Evolutionary conservation across 164 flowering plant species (phyloP).

Genomic region (Magnolia sinica): DNA sequence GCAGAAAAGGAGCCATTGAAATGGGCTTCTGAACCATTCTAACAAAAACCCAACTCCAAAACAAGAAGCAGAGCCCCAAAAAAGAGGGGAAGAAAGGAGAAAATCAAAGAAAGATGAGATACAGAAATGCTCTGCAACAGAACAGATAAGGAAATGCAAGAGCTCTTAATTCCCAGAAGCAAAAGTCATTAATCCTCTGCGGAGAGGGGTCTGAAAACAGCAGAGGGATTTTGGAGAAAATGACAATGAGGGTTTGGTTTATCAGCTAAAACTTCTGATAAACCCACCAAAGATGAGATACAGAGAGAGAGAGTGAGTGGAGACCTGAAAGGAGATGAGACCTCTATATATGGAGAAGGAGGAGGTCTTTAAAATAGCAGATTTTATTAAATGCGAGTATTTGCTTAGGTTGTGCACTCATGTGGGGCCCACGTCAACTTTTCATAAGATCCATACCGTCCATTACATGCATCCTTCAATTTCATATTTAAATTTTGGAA

Average conservation of each 20-base stretch:
- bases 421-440: too few relatives aligned
- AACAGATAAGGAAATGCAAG: slow-evolving; percentile 1
- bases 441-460: too few relatives aligned
- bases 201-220: neutral
- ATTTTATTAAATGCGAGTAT: neutral
- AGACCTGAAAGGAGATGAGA: neutral
- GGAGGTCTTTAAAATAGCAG: neutral
- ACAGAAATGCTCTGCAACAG: neutral
- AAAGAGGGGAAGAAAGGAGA: slow-evolving; percentile 9
- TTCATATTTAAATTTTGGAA: too few relatives aligned
- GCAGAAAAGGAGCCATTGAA: slow-evolving; percentile 33
- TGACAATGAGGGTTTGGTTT: slow-evolving; percentile 4
- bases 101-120: neutral
- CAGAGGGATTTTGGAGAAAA: neutral
- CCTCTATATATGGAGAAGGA: neutral
- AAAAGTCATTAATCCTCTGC: neutral
- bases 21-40: slow-evolving; percentile 27
- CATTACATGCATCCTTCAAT: too few relatives aligned
- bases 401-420: too few relatives aligned
- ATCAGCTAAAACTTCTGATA: slow-evolving; percentile 7
- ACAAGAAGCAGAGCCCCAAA: neutral
- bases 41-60: slow-evolving; percentile 17
- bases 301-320: neutral
- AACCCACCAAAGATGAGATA: neutral
- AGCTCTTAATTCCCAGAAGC: neutral